Evolutionary conservation across 1,284 basidiomycete species (phyloP).

Genomic region (Leucoagaricus sp.): DNA sequence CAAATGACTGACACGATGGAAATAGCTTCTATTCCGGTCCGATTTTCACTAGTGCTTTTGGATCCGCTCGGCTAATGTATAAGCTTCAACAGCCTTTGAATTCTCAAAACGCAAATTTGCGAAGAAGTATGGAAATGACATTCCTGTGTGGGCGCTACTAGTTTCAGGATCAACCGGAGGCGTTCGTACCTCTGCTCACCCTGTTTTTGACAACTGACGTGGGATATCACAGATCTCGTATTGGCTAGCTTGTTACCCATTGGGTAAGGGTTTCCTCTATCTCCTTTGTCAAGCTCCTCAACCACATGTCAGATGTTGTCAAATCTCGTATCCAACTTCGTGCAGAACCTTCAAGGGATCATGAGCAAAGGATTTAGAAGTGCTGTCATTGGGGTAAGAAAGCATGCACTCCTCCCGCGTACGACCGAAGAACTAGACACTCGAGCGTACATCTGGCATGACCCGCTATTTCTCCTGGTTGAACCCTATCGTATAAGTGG

Average conservation of each 20-base stretch:
- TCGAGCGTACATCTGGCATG: constrained; percentile 34
- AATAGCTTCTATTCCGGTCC: constrained; percentile 71
- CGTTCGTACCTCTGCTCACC: constrained; percentile 45
- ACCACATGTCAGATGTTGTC: constrained; percentile 67
- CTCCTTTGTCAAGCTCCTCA: not conserved
- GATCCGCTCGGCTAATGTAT: too few species aligned
- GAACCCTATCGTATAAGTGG: constrained; percentile 68
- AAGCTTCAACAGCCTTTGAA: constrained; percentile 75
- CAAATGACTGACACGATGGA: too few species aligned
- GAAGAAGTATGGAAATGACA: constrained; percentile 56
- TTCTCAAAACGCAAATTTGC: constrained; percentile 81
- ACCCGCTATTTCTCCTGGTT: constrained; percentile 70
- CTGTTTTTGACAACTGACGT: not conserved
- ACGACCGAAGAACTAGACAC: not conserved
- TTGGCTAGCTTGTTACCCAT: constrained; percentile 92
- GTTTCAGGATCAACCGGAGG: constrained; percentile 89
- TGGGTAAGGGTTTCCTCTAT: constrained; percentile 46
- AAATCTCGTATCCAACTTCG: constrained; percentile 91
- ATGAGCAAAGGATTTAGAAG: constrained; percentile 70
- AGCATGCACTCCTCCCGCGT: constrained; percentile 50
- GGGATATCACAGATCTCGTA: constrained; percentile 68
- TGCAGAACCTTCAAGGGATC: constrained; percentile 68
- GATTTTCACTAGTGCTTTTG: not conserved
- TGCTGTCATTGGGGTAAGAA: constrained; percentile 76
- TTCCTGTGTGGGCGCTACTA: constrained; percentile 90